These are phyloP conservation scores for Termitomyces titanicus DNA, from an alignment of 768 basidiomycete genomes.

Conservation along the genomic window DNA sequence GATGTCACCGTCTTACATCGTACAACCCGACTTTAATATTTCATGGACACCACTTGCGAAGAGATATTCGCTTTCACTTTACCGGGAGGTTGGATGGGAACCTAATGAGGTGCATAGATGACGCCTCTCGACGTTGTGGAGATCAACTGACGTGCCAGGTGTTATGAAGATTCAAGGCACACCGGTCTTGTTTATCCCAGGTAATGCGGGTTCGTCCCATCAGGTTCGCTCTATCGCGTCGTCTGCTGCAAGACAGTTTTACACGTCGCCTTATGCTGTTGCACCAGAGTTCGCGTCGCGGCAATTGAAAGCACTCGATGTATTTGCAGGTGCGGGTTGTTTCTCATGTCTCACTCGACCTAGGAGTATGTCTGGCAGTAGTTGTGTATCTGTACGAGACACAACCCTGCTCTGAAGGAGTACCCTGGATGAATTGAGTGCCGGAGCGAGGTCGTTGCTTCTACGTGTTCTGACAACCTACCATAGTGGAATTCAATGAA, in stretches of 20 bases:
- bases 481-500: slow-evolving; percentile 90
- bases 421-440: background rate
- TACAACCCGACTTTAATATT: slow-evolving; percentile 62
- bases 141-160: background rate
- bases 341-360: background rate
- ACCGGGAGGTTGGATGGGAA: slow-evolving; percentile 89
- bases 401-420: background rate
- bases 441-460: background rate
- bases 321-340: slow-evolving; percentile 69
- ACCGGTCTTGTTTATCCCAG: slow-evolving; percentile 96
- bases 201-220: slow-evolving; percentile 92
- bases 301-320: slow-evolving; percentile 62
- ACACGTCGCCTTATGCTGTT: slow-evolving; percentile 52
- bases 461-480: background rate
- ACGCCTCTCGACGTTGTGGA: background rate
- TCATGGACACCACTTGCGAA: slow-evolving; percentile 68
- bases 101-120: slow-evolving; percentile 44
- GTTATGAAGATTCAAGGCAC: slow-evolving; percentile 35
- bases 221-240: slow-evolving; percentile 96
- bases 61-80: slow-evolving; percentile 86
- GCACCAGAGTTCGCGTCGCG: slow-evolving; percentile 50
- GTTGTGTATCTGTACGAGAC: background rate
- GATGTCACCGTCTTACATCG: slow-evolving; percentile 90
- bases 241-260: slow-evolving; percentile 81
- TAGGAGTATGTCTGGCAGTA: background rate